These are phyloP conservation scores for Diaporthe velutina DNA, from an alignment of 2,329 filamentous ascomycete species.

Conservation along the genomic window DNA sequence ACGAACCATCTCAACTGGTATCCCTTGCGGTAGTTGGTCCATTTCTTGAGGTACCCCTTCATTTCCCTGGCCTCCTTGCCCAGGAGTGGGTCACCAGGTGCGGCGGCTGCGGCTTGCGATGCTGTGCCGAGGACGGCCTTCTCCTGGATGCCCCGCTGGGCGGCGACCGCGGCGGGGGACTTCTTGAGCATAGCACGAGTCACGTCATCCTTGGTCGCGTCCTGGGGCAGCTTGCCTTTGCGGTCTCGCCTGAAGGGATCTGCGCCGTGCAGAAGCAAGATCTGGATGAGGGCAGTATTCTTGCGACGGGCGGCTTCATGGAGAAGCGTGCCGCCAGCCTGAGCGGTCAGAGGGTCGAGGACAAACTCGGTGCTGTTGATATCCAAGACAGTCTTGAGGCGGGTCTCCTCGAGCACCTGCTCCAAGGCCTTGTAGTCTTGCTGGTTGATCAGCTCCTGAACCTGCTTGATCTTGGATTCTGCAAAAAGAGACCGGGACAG, in stretches of 20 bases:
- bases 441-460: constrained; percentile 81
- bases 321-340: constrained; percentile 89
- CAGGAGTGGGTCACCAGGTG: constrained; percentile 72
- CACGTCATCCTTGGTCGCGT: constrained; percentile 94
- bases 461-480: constrained; percentile 85
- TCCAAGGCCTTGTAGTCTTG: constrained; percentile 84
- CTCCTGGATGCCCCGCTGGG: constrained; percentile 95
- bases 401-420: constrained; percentile 83
- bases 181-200: constrained; percentile 91
- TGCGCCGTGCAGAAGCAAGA: constrained; percentile 91
- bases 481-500: constrained; percentile 90
- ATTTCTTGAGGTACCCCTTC: constrained; percentile 99
- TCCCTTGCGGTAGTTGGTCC: constrained; percentile 98
- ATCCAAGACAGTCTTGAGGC: constrained; percentile 88
- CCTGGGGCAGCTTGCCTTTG: constrained; percentile 94
- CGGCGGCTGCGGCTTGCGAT: constrained; percentile 66
- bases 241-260: constrained; percentile 96
- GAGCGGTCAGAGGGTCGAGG: constrained; percentile 81
- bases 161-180: constrained; percentile 93
- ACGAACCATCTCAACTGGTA: constrained; percentile 99
- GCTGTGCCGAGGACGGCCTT: constrained; percentile 88
- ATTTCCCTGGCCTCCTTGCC: constrained; percentile 94
- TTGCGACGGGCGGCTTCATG: constrained; percentile 93
- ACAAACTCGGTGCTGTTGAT: constrained; percentile 93
- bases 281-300: constrained; percentile 88